Evolutionary conservation across 2,329 filamentous ascomycete genomes (phyloP).

Genomic region (Sphaceloma murrayae): DNA sequence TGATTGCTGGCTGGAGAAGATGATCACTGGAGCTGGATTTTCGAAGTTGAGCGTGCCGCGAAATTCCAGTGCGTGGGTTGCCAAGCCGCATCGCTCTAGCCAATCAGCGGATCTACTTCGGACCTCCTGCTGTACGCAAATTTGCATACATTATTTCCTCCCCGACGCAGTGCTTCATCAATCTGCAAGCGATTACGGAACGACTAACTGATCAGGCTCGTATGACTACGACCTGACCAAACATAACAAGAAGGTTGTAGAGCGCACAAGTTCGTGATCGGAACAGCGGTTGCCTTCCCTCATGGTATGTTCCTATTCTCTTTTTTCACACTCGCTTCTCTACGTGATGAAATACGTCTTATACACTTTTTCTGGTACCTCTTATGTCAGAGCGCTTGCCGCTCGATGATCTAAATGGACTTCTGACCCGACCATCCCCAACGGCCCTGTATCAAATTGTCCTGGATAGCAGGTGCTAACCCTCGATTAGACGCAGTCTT

Average conservation of each 20-base stretch:
- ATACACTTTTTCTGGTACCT: constrained; percentile 81
- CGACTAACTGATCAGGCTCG: too few relatives aligned
- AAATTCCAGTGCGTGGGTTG: constrained; percentile 15
- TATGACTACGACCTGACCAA: too few relatives aligned
- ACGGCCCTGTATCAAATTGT: too few relatives aligned
- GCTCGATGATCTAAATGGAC: constrained; percentile 75
- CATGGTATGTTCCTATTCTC: neutral
- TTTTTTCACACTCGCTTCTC: constrained; percentile 18
- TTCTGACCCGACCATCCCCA: constrained; percentile 51
- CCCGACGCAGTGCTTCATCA: too few relatives aligned
- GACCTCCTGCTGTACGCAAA: neutral
- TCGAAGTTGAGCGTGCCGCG: constrained; percentile 2
- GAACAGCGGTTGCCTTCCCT: too few relatives aligned
- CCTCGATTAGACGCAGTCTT: too few relatives aligned
- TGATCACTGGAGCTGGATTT: constrained; percentile 9
- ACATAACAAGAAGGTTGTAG: too few relatives aligned
- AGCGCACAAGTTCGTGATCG: too few relatives aligned
- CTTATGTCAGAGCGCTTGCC: constrained; percentile 70
- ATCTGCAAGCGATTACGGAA: too few relatives aligned
- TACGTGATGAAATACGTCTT: constrained; percentile 61
- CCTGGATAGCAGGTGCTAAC: too few relatives aligned
- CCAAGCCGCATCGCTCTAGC: constrained; percentile 6
- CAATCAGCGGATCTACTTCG: neutral
- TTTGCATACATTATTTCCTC: constrained; percentile 1
- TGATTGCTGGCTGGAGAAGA: constrained; percentile 15